Evolutionary conservation across 192 early-diverging fungal genomes (phyloP).

Genomic region (Podila verticillata): DNA sequence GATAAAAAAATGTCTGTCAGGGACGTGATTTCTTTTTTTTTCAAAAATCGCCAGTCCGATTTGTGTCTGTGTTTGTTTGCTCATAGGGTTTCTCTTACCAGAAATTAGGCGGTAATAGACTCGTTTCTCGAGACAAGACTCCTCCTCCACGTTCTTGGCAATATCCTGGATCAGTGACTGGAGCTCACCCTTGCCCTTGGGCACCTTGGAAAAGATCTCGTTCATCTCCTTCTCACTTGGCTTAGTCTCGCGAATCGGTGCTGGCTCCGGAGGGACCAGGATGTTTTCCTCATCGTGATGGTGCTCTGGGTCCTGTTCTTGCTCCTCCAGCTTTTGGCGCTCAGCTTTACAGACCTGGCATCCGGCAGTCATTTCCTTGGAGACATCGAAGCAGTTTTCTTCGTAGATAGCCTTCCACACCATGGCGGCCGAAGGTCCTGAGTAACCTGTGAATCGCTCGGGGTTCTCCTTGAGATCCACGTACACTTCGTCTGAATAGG

Average conservation of each 20-base stretch:
- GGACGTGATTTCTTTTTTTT: too few relatives aligned
- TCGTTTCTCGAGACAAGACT: slow-evolving; percentile 83
- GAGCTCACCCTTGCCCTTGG: slow-evolving; percentile 38
- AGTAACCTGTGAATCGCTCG: slow-evolving; percentile 97
- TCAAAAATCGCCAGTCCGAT: too few relatives aligned
- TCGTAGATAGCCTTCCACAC: slow-evolving; percentile 98
- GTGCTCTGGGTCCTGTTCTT: slow-evolving; percentile 1
- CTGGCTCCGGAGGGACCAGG: slow-evolving; percentile 39
- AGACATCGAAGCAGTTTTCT: slow-evolving; percentile 95
- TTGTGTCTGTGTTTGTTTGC: not conserved
- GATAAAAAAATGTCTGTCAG: not conserved
- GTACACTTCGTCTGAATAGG: slow-evolving; percentile 74
- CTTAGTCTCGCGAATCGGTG: slow-evolving; percentile 18
- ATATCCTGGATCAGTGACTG: slow-evolving; percentile 29
- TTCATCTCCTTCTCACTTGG: slow-evolving; percentile 31
- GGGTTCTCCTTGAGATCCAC: slow-evolving; percentile 93
- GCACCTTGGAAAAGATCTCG: slow-evolving; percentile 29
- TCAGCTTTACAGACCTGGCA: slow-evolving; percentile 36
- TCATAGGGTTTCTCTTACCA: slow-evolving; percentile 25
- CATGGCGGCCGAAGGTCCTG: slow-evolving; percentile 84
- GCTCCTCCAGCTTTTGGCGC: slow-evolving; percentile 14
- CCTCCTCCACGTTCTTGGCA: slow-evolving; percentile 49
- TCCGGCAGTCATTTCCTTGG: slow-evolving; percentile 62
- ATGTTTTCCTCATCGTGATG: slow-evolving; percentile 15
- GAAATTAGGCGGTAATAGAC: slow-evolving; percentile 83